Base-by-base conservation (phyloP, 192 early-diverging fungal genomes). In the Funneliformis geosporum region DNA sequence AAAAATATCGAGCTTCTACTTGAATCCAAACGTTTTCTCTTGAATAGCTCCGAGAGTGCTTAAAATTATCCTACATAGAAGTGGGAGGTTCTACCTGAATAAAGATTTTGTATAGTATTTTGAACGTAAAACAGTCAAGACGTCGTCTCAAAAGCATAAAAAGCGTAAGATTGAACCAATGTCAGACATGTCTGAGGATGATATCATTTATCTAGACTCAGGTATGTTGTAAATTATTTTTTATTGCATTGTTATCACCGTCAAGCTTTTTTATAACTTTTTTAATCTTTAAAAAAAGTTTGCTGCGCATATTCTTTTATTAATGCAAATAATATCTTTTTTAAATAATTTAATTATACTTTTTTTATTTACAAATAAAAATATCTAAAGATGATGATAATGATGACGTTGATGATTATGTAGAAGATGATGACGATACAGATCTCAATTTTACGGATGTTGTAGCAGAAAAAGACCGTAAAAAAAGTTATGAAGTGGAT, bases 401-500 rank as follows among this genome's bases (percentile, higher is more conserved):
- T 21, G 55, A 39, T 18, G 75, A 76, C 4, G 60, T 64, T 23
- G 74, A 75, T 28, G 66, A 66, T 2, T 28, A 23, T 33, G 76
- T 39, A 81, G 82, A 83, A 59, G 71, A 83, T 59, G 82, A 84
- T 40, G 90, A 93, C 44, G 83, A 83, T 42, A 91, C 85, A 25
- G 91, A 90, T 60, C 80, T 86, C 50, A 88, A 80, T 0, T 93
- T 92, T 80, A 85, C 81, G 16, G 88, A 88, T 42, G 89, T 90
- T 39, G 81, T 92, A 47, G 81, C 88, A 10, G 90, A 90, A 60
- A 86, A 86, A 66, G 87, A 90, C 75, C 80, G 86, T 21, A 88
- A 88, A 67, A 89, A 89, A 75, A 83, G 80, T n/a, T 95, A 93
- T 82, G 85, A 95, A 80, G 92, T 95, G 18, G 95, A 94, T 67